A percentile compares a stretch with the other conserved stretches of the same genome.
These are phyloP conservation scores for Apostasia ramifera DNA, from an alignment of 106 monocot species.

Conservation along the genomic window DNA sequence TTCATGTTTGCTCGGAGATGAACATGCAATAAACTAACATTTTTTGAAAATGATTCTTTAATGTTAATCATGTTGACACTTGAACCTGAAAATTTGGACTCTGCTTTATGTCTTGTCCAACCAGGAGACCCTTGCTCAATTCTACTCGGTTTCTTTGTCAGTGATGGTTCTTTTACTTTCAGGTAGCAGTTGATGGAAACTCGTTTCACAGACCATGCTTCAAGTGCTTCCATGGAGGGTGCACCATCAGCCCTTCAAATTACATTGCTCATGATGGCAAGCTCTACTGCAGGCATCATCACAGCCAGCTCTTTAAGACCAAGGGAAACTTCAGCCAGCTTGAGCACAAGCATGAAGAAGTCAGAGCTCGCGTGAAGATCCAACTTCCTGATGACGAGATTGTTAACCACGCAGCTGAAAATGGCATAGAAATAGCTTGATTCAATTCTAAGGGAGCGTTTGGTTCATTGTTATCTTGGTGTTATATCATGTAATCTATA, in stretches of 20 bases:
- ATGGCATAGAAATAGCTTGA: not conserved
- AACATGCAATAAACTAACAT: too few relatives aligned
- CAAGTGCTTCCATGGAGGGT: slow-evolving; percentile 72
- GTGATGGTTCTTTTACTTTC: not conserved
- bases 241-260: slow-evolving; percentile 70
- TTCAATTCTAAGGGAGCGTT: too few relatives aligned
- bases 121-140: too few relatives aligned
- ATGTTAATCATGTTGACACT: too few relatives aligned
- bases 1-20: too few relatives aligned
- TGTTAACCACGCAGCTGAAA: slow-evolving; percentile 1
- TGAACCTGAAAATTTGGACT: too few relatives aligned
- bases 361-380: slow-evolving; percentile 7
- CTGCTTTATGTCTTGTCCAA: too few relatives aligned
- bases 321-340: slow-evolving; percentile 66
- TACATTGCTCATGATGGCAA: slow-evolving; percentile 69
- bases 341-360: slow-evolving; percentile 14
- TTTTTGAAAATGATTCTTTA: too few relatives aligned
- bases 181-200: slow-evolving; percentile 31
- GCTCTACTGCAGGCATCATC: slow-evolving; percentile 76
- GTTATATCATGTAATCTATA: too few relatives aligned
- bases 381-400: not conserved
- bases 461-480: too few relatives aligned
- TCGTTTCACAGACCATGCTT: slow-evolving; percentile 63
- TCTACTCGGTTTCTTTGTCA: too few relatives aligned
- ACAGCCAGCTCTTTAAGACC: slow-evolving; percentile 53